These are phyloP conservation scores for Gamsiella multidivaricata DNA, from an alignment of 192 early-diverging fungal species.

Conservation along the genomic window DNA sequence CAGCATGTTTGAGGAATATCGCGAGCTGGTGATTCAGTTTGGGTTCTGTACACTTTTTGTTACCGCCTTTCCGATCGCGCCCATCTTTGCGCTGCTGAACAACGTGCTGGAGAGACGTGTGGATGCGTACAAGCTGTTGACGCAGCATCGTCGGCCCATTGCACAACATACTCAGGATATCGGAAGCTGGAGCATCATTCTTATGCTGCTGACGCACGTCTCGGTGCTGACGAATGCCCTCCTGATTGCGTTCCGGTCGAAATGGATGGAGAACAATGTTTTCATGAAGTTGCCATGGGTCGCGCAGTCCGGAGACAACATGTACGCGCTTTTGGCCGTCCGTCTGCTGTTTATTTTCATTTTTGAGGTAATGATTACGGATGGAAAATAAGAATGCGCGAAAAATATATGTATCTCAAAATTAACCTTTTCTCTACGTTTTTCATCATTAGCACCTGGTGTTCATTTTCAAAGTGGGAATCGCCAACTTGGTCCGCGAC, in stretches of 20 bases:
- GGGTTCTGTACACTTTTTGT: conserved; percentile 78
- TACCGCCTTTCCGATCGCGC: conserved; percentile 73
- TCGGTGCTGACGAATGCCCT: conserved; percentile 55
- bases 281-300: conserved; percentile 11
- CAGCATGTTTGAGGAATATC: conserved; percentile 54
- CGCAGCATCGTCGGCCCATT: conserved; percentile 43
- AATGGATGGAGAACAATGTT: conserved; percentile 41
- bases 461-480: conserved; percentile 42
- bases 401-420: too few relatives aligned
- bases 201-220: conserved; percentile 46
- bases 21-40: conserved; percentile 70
- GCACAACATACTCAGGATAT: conserved; percentile 49
- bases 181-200: conserved; percentile 53
- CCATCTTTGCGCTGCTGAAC: conserved; percentile 71
- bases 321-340: conserved; percentile 27
- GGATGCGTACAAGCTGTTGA: conserved; percentile 59
- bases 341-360: conserved; percentile 52
- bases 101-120: conserved; percentile 71
- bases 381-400: too few relatives aligned
- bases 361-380: conserved; percentile 50
- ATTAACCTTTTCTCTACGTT: not conserved
- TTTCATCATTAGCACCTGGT: conserved; percentile 44
- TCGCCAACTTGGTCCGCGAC: conserved; percentile 52
- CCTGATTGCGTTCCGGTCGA: conserved; percentile 58
- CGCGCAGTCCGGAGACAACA: not conserved